A percentile compares a stretch with the other conserved stretches of the same genome.
Evolutionary conservation across 228 moss, liverwort and hornwort species (phyloP).

Genomic region (Sphagnum magellanicum): DNA sequence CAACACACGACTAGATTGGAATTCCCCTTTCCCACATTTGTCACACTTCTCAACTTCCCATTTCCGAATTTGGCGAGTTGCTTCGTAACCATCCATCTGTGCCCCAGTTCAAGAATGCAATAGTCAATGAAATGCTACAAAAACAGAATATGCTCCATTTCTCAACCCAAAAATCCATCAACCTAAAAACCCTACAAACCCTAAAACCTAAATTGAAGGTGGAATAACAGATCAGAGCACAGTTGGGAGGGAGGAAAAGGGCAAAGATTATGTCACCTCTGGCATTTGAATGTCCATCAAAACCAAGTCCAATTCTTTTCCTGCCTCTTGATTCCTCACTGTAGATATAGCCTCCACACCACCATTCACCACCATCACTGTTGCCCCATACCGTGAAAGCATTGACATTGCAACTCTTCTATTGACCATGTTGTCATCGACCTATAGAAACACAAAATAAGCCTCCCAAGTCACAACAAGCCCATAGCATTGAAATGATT

Average conservation of each 20-base stretch:
- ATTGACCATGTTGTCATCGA: conserved; percentile 92
- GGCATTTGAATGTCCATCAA: conserved; percentile 99
- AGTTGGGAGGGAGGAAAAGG: neutral
- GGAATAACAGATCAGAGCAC: no score
- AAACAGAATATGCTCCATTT: no score
- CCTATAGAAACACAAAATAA: conserved; percentile 24
- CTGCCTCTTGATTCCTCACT: conserved; percentile 43
- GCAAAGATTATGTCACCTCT: conserved; percentile 36
- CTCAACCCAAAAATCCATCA: no score
- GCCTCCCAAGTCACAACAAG: neutral
- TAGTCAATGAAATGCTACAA: no score
- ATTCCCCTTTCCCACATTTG: conserved; percentile 6
- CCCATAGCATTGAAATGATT: no score
- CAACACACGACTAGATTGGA: neutral
- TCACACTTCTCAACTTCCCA: conserved; percentile 63
- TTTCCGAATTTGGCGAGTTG: conserved; percentile 59
- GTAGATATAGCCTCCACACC: conserved; percentile 62
- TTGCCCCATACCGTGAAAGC: conserved; percentile 74
- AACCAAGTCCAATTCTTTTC: conserved; percentile 66
- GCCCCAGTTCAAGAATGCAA: no score
- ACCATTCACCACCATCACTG: conserved; percentile 61
- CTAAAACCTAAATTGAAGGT: no score
- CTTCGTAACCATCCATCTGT: conserved; percentile 87
- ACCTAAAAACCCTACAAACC: no score
- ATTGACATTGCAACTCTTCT: conserved; percentile 83